These are phyloP conservation scores for Neurospora sp. DNA, from an alignment of 495 filamentous ascomycete species.

Conservation along the genomic window DNA sequence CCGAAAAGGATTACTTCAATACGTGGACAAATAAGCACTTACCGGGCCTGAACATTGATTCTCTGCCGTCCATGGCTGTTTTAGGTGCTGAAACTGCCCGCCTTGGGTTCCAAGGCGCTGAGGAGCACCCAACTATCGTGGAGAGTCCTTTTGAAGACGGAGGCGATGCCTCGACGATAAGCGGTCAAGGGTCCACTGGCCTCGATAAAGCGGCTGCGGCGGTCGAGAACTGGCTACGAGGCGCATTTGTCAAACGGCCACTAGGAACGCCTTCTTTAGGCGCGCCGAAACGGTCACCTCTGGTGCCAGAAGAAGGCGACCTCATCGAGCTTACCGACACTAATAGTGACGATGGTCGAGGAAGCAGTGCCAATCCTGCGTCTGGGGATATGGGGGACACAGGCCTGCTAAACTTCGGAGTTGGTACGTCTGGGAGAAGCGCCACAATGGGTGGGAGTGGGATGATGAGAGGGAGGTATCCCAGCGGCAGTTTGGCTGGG, in stretches of 20 bases:
- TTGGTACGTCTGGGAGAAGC: conserved; percentile 23
- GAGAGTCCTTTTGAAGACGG: conserved; percentile 40
- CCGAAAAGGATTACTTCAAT: conserved; percentile 70
- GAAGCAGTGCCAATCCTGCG: conserved; percentile 3
- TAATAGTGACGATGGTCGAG: conserved; percentile 40
- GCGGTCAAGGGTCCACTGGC: conserved; percentile 23
- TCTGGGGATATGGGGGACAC: neutral
- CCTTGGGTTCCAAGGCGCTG: conserved; percentile 34
- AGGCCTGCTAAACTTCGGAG: conserved; percentile 12
- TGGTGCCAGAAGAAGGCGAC: conserved; percentile 43
- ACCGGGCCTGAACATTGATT: conserved; percentile 55
- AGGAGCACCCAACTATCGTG: conserved; percentile 28
- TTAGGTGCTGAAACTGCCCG: conserved; percentile 38
- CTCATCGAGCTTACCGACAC: conserved; percentile 76
- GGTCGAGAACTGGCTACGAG: conserved; percentile 82
- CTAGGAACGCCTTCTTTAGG: conserved; percentile 37
- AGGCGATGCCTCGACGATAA: conserved; percentile 22
- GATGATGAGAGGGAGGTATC: neutral
- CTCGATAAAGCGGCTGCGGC: conserved; percentile 77
- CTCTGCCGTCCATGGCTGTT: conserved; percentile 41
- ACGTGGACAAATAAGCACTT: conserved; percentile 68
- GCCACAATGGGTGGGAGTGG: conserved; percentile 17
- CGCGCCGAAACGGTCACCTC: conserved; percentile 22
- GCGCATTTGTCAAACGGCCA: conserved; percentile 51
- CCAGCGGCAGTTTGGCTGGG: neutral